These are phyloP conservation scores for Talaromyces funiculosus DNA, from an alignment of 2,329 filamentous ascomycete species.

Conservation along the genomic window DNA sequence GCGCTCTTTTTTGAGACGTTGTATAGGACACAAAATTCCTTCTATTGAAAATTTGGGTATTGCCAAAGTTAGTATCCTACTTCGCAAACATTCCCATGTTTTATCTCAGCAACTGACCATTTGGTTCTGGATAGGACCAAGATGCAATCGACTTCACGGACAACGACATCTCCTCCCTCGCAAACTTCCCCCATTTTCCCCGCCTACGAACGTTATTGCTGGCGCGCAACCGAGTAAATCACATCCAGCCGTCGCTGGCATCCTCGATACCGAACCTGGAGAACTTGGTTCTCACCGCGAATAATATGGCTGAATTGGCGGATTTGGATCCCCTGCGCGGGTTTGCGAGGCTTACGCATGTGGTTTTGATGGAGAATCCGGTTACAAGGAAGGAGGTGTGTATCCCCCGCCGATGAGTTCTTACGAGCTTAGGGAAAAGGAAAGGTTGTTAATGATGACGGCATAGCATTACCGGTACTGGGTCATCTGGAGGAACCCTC, in stretches of 20 bases:
- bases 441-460: neutral
- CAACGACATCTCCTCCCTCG: constrained; percentile 86
- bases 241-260: constrained; percentile 70
- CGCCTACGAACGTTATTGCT: constrained; percentile 82
- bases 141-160: constrained; percentile 98
- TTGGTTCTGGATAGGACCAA: constrained; percentile 59
- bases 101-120: neutral
- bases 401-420: constrained; percentile 11
- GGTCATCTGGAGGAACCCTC: constrained; percentile 80
- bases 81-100: neutral
- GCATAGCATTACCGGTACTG: constrained; percentile 82
- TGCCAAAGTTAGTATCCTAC: constrained; percentile 63
- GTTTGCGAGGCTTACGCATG: constrained; percentile 67
- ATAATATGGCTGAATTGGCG: constrained; percentile 75
- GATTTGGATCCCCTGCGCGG: constrained; percentile 75
- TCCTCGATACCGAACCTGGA: constrained; percentile 74
- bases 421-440: no score
- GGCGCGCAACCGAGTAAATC: constrained; percentile 78
- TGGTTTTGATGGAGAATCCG: constrained; percentile 80
- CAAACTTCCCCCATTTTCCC: constrained; percentile 88
- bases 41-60: constrained; percentile 96
- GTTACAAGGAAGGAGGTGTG: constrained; percentile 86
- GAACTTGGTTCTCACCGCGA: constrained; percentile 76
- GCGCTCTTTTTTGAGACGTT: constrained; percentile 30
- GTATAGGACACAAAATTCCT: constrained; percentile 93